Conservation (phyloP, 2,329 filamentous ascomycete species). For the Paecilomyces fulvus region DNA sequence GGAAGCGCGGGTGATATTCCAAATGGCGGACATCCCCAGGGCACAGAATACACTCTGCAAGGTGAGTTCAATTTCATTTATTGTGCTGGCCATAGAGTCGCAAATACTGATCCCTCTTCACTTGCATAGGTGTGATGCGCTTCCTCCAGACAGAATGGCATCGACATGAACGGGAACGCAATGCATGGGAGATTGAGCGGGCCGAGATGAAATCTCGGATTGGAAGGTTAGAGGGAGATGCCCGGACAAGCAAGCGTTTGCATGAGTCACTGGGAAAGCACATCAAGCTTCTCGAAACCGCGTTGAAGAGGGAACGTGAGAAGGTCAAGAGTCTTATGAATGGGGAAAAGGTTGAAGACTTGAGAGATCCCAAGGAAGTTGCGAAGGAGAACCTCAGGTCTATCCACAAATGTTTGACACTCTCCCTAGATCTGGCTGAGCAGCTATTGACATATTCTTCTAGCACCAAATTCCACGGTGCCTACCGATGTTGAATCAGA, state of each 20-base stretch:
- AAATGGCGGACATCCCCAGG: slow-evolving; percentile 45
- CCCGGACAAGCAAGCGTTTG: slow-evolving; percentile 74
- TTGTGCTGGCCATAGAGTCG: not conserved
- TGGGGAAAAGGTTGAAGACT: slow-evolving; percentile 43
- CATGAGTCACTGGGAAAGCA: slow-evolving; percentile 88
- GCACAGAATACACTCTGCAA: slow-evolving; percentile 65
- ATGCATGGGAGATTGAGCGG: slow-evolving; percentile 97
- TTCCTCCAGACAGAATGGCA: slow-evolving; percentile 99
- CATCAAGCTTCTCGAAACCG: slow-evolving; percentile 78
- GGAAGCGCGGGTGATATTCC: slow-evolving; percentile 36
- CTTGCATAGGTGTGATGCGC: slow-evolving; percentile 77
- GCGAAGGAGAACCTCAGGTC: slow-evolving; percentile 38
- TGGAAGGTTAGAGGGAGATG: slow-evolving; percentile 84
- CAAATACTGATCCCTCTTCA: not conserved
- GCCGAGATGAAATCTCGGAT: slow-evolving; percentile 99
- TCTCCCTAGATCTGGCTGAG: not conserved
- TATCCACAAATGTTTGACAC: slow-evolving; percentile 26
- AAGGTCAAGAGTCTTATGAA: slow-evolving; percentile 52
- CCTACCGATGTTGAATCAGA: slow-evolving; percentile 36
- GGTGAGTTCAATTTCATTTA: slow-evolving; percentile 38
- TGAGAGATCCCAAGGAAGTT: slow-evolving; percentile 36
- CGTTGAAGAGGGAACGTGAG: slow-evolving; percentile 71
- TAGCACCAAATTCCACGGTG: slow-evolving; percentile 38
- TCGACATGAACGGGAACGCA: slow-evolving; percentile 91
- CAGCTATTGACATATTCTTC: not conserved